Evolutionary conservation across 371 early-diverging fungal species (phyloP), one percentile per base, ranked within the genome.

Genomic region (Actinomortierella wolfii): DNA sequence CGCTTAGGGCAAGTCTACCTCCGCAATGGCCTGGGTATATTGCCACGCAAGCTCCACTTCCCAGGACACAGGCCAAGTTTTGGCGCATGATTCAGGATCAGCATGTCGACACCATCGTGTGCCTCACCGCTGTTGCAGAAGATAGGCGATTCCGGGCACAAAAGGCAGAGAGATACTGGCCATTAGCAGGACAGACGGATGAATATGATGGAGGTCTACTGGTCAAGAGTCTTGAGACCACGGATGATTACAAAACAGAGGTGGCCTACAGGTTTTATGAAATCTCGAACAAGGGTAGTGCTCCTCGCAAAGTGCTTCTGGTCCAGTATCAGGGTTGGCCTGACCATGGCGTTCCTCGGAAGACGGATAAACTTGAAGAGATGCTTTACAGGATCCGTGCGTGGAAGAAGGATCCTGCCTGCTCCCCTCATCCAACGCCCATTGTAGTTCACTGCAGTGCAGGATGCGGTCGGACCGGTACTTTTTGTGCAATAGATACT

Each of bases 391-490:
- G 44, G 52, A 63, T 66, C 24, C 58, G 67, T 11, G 49, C 21
- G 5, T 67, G 67, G 63, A 66, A 63, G 51, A 28, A 34, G 26
- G 25, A 24, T 3, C 7, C 18, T 7, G 54, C 25, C 3, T 49
- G 26, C 29, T 39, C 42, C 13, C 41, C 43, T 23, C 56, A 64
- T 4, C 68, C 76, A 20, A 79, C 82, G 0, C 91, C 92, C 0
- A 80, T 83, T 21, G 65, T 89, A 5, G 90, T 93, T 9, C 91
- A 93, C 62, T 93, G 93, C 63, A 90, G 91, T 63, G 99, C 99
- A 7, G 99, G 99, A 5, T 95, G 97, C 66, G 99, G 99, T 3
- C 82, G 99, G 34, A 97, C 99, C 0, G 99, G 99, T 1, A 93
- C 96, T 0, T 97, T 97, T 76, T 93, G 94, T 60, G 81, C 83